Percentiles rank a stretch among this genome's conserved stretches.
Evolutionary conservation across 1,284 basidiomycete genomes (phyloP).

Genomic region (Baeospora myosura): DNA sequence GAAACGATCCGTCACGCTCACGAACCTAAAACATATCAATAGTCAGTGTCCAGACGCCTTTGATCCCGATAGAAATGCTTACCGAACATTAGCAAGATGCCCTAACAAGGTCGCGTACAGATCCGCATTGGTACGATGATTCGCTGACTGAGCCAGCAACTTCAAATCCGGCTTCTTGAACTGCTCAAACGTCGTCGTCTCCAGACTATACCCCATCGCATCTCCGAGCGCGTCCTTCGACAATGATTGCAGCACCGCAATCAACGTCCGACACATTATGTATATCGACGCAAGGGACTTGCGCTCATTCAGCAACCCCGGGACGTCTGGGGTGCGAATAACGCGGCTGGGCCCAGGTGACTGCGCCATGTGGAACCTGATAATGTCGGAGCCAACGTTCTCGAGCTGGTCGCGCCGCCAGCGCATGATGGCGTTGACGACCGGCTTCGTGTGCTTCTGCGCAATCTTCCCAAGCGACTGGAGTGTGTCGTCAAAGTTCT

Average conservation of each 20-base stretch:
- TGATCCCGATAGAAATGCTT: constrained; percentile 15
- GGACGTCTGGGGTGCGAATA: constrained; percentile 44
- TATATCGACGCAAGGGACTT: constrained; percentile 79
- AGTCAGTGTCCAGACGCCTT: constrained; percentile 1
- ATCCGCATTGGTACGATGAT: constrained; percentile 75
- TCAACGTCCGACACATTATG: constrained; percentile 81
- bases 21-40: constrained; percentile 47
- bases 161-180: constrained; percentile 73
- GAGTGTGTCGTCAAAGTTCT: constrained; percentile 75
- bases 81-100: constrained; percentile 75
- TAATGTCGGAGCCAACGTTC: constrained; percentile 47
- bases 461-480: constrained; percentile 83
- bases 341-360: constrained; percentile 32
- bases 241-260: constrained; percentile 68
- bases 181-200: constrained; percentile 83
- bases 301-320: constrained; percentile 62
- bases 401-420: constrained; percentile 81
- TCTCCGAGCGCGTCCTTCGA: constrained; percentile 74
- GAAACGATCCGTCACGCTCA: constrained; percentile 84
- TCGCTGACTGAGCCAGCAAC: constrained; percentile 54
- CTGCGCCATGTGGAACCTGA: constrained; percentile 42
- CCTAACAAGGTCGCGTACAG: constrained; percentile 79
- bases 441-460: constrained; percentile 75
- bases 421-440: constrained; percentile 81
- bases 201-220: constrained; percentile 67